Evolutionary conservation across 2,329 filamentous ascomycete genomes (phyloP), one percentile per base, ranked within the genome.

Genomic region (Pseudofabraea citricarpa): DNA sequence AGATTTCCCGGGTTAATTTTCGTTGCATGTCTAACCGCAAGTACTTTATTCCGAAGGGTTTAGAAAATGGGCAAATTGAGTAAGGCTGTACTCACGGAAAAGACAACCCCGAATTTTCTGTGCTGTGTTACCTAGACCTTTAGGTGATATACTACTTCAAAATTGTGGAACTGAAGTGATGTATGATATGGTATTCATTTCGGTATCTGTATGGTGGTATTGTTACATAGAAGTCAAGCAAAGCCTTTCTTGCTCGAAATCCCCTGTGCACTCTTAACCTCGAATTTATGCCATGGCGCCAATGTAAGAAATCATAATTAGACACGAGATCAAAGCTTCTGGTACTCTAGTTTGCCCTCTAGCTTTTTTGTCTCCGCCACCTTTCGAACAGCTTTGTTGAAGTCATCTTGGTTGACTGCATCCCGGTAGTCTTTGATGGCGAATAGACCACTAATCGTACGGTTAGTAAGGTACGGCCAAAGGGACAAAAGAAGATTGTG

Each of bases 311-410:
- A 39, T 15, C 51, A 50, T 41, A 50, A 43, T 35, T 43, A 16
- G 36, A 45, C 40, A 31, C 37, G 29, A 37, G 10, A 36, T 51
- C 56, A 95, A 70, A 95, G 73, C 72, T 95, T 95, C 79, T 95
- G 85, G 71, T 96, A 97, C 68, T 97, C 91, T 39, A 97, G 76
- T 74, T 97, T 97, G 68, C 93, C 91, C 69, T 98, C 93, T 58
- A 98, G 71, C 72, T 98, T 98, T 87, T 98, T 98, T 49, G 88
- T 78, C 69, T 98, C 93, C 13, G 87, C 90, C 55, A 98, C 86
- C 79, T 98, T 98, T 55, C 93, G 84, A 43, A 98, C 93, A 4
- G 93, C 93, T 72, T 96, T 96, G 75, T 96, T 98, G 81, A 97
- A 96, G 63, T 98, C 93, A 60, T 98, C 93, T 66, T 98, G 93